A percentile compares a stretch with the other conserved stretches of the same genome.
phyloP scores from a whole-genome alignment of 2,329 filamentous ascomycete species.

The Paecilomyces formosus region DNA sequence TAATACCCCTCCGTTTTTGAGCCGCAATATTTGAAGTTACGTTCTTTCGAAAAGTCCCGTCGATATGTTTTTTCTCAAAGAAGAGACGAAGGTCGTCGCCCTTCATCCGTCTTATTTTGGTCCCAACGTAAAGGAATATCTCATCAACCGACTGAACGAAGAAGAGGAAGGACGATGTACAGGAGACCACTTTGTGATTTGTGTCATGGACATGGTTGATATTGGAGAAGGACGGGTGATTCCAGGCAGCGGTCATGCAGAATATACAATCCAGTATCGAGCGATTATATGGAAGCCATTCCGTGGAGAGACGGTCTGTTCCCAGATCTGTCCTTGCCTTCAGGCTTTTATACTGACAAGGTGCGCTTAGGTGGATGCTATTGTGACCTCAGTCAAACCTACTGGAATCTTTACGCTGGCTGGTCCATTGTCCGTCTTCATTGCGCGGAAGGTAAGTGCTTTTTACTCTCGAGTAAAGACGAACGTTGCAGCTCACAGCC shows the following conservation, averaged over 20 bases:
- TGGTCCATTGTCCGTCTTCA: slow-evolving; percentile 42
- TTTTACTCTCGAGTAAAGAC: slow-evolving; percentile 5
- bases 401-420: slow-evolving; percentile 66
- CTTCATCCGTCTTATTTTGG: slow-evolving; percentile 97
- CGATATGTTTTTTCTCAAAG: slow-evolving; percentile 95
- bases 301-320: slow-evolving; percentile 83
- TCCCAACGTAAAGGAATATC: slow-evolving; percentile 82
- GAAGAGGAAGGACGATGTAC: slow-evolving; percentile 95
- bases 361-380: slow-evolving; percentile 73
- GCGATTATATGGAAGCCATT: slow-evolving; percentile 97
- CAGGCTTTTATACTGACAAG: slow-evolving; percentile 21
- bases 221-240: slow-evolving; percentile 90
- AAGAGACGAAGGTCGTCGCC: slow-evolving; percentile 88
- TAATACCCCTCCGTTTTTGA: not conserved
- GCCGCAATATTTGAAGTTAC: not conserved
- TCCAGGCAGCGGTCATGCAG: slow-evolving; percentile 81
- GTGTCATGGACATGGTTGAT: slow-evolving; percentile 93
- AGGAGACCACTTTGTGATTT: slow-evolving; percentile 94
- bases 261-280: slow-evolving; percentile 91
- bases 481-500: slow-evolving; percentile 9
- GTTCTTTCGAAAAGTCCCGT: slow-evolving; percentile 3
- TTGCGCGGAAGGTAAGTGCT: slow-evolving; percentile 61
- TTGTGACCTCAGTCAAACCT: slow-evolving; percentile 83
- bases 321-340: slow-evolving; percentile 5
- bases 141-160: slow-evolving; percentile 79